Evolutionary conservation across 257 asterid species (phyloP), one percentile per base, ranked within the genome.

Genomic region (Fraxinus cuspidata): DNA sequence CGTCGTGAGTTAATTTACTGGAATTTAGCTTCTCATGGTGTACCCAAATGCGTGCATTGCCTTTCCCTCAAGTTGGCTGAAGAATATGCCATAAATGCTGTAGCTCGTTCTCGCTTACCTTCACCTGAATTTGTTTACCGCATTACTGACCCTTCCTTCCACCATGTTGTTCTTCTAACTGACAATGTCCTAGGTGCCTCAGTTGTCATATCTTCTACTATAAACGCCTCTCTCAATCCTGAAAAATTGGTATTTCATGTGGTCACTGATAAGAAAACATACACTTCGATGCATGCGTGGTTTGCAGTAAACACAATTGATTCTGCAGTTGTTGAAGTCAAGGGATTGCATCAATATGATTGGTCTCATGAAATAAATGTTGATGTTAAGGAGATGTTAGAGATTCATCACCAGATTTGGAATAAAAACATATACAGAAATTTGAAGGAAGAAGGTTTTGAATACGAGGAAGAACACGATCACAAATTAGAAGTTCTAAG

Each of bases 141-240:
- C 81, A 90, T 94, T 77, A 79, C 86, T 25, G 89, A 92, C 80
- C 85, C 89, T 80, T 88, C 92, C 28, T 85, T 82, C 69, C 89
- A 89, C 67, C 98, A 94, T 58, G 80, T 92, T 56, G 97, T 88
- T 81, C 93, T 94, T 80, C 79, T 90, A 74, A 92, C 97, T 12
- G 98, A 94, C 89, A 94, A 94, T 74, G 87, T 94, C 67, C 89
- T 94, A 77, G 98, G 96, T 76, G 97, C 96, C 28, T 92, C 97
- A 76, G 97, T 92, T 19, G 97, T 80, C 75, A 79, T 94, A 83
- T 92, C 97, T 38, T 90, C 97, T 37, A 76, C 93, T 68, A 73
- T 83, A 69, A 85, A 87, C 76, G 70, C 87, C 73, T 85, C 98
- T 23, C 68, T 60, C 64, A 32, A 71, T 67, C 91, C 94, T 28